Evolutionary conservation across 106 monocot genomes (phyloP), one percentile per base, ranked within the genome.

Genomic region (Allium fistulosum): DNA sequence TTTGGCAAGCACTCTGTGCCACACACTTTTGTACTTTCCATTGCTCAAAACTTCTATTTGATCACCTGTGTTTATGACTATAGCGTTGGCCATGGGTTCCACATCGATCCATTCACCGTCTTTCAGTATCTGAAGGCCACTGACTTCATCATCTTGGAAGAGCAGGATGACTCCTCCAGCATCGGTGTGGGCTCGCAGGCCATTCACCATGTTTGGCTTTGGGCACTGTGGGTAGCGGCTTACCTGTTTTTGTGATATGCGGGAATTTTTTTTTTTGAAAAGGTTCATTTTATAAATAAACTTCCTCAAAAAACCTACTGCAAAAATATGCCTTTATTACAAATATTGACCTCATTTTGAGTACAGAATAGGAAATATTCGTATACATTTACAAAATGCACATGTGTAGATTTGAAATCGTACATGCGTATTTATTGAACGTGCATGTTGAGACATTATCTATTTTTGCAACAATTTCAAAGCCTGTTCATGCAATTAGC

Each of bases 141-240:
- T 78, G 28, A 90, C 77, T 51, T 61, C 53, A 80, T 90, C 90
- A 51, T 90, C 90, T 70, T 90, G 90, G 83, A 86, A 86, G 61
- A 90, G 85, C 60, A 90, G 85, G 68, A 92, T 88, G 77, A 92
- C 76, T 15, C 88, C 92, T 10, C 92, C 92, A 37, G 92, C 92
- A 56, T 92, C 92, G 9, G 88, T 88, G 80, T 92, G 92, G 52
- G 88, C 76, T 13, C 92, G 85, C 45, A 92, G 72, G 57, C 85
- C 90, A 2, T 9, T 56, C 37, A 76, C 70, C n/a, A 77, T 75
- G 58, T 86, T 83, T 0, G 78, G 80, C 15, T 67, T 75, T 1
- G 90, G 90, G 73, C 90, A 90, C 0, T 83, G 80, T 1, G 90
- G 90, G 70, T 90, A 90, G 82, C 83, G 85, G 75, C 85, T 83